phyloP scores from a whole-genome alignment of 2,329 filamentous ascomycete genomes.

The Ophidiomyces ophidiicola region DNA sequence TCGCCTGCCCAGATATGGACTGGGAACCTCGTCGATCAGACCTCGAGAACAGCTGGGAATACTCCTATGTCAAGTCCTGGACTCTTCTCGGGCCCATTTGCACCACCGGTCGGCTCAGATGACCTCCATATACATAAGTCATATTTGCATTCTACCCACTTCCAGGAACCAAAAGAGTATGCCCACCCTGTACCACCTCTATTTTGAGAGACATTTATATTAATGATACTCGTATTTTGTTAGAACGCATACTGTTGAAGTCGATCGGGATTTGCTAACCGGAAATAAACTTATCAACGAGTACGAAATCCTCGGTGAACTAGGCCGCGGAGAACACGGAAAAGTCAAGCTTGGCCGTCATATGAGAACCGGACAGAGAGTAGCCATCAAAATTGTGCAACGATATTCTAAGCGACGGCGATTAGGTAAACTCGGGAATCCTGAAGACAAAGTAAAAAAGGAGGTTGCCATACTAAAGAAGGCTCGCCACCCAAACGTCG shows the following conservation, averaged over 20 bases:
- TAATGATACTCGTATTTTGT: conserved; percentile 3
- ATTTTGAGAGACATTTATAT: conserved; percentile 9
- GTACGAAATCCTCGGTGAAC: conserved; percentile 93
- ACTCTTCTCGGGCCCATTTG: conserved; percentile 30
- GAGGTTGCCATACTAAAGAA: conserved; percentile 98
- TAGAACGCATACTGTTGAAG: conserved; percentile 78
- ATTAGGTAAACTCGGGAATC: conserved; percentile 61
- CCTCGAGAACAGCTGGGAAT: conserved; percentile 34
- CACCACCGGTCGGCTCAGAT: conserved; percentile 26
- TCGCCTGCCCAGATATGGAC: conserved; percentile 18
- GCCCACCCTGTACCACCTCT: conserved; percentile 21
- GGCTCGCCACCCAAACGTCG: conserved; percentile 92
- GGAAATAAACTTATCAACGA: conserved; percentile 95
- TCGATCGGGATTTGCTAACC: conserved; percentile 77
- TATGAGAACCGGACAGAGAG: conserved; percentile 59
- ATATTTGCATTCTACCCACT: conserved; percentile 58
- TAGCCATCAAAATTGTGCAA: conserved; percentile 97
- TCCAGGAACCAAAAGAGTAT: conserved; percentile 65
- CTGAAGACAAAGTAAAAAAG: conserved; percentile 66
- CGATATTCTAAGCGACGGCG: conserved; percentile 87
- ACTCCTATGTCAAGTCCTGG: conserved; percentile 38
- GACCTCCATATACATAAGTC: conserved; percentile 41
- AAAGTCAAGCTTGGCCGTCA: conserved; percentile 94
- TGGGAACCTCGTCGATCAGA: conserved; percentile 18
- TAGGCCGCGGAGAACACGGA: conserved; percentile 88